These are phyloP conservation scores for Spinacia oleracea DNA, from an alignment of 179 eudicot genomes.

Conservation along the genomic window DNA sequence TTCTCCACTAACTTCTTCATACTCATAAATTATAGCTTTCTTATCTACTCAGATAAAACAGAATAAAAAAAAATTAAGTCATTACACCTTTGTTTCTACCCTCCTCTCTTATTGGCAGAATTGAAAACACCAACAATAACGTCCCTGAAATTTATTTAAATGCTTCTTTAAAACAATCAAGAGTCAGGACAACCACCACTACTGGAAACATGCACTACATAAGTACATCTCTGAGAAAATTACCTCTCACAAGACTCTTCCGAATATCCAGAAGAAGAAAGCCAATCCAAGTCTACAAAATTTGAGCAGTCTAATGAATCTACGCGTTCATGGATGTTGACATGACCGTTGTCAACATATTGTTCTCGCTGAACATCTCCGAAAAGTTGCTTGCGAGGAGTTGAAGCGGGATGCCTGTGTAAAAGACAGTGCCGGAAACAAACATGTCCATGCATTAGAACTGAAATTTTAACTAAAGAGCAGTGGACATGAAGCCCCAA, in stretches of 20 bases:
- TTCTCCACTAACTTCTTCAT: not conserved
- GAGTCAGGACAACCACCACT: not conserved
- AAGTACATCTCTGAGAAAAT: not conserved
- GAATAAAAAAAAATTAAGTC: not conserved
- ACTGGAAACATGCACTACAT: not conserved
- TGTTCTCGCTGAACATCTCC: conserved; percentile 60
- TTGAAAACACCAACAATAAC: not conserved
- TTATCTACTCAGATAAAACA: not conserved
- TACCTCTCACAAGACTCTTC: conserved; percentile 71
- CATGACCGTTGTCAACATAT: conserved; percentile 43
- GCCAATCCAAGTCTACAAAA: conserved; percentile 85
- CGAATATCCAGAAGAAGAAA: conserved; percentile 78
- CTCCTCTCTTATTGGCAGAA: not conserved
- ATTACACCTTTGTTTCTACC: not conserved
- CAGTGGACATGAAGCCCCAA: conserved; percentile 9
- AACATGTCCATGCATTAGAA: not conserved
- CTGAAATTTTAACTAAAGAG: not conserved
- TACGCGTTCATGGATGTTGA: conserved; percentile 34
- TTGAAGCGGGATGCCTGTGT: conserved; percentile 48
- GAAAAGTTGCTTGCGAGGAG: conserved; percentile 51
- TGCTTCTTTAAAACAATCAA: not conserved
- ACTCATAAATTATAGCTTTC: not conserved
- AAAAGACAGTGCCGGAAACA: conserved; percentile 15
- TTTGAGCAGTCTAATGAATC: conserved; percentile 72
- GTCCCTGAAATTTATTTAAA: not conserved